Evolutionary conservation across 805 yeast species (phyloP), one percentile per base, ranked within the genome.

Genomic region (Saccharomycopsis oosterbeekiorum): DNA sequence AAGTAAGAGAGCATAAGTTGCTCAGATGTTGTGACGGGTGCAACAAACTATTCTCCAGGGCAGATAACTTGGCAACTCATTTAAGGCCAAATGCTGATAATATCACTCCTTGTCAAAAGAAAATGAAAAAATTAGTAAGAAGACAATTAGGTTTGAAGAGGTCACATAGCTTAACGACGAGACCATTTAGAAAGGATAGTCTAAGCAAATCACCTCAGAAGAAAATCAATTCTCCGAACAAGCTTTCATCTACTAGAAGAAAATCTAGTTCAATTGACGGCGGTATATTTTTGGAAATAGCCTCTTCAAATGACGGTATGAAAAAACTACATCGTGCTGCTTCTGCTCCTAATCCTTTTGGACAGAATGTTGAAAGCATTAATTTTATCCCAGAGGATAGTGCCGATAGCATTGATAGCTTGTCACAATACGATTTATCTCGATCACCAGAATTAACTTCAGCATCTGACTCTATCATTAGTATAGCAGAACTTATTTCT

Each of bases 11-110:
- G 11, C 65, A 63, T 26, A 63, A 60, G 29, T 62, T 59, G 17
- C 55, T 41, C 34, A 29, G 64, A 29, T 54, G 50, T 11, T 63
- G 65, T 29, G 51, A 58, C 5, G 39, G 51, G 19, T 63, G 65
- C 54, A 40, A 56, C 14, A 63, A 47, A 34, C 34, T 63, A 21
- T 63, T 63, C 51, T 61, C 64, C 39, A 60, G 65, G 57, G 58
- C 62, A 26, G 65, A 63, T 40, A 63, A 63, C 58, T 55, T 63
- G 41, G 59, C 60, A 47, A 63, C 65, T 9, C 65, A 63, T 54
- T 17, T 43, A 21, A 61, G 56, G 11, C 37, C 53, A 6, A 63
- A 56, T 37, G 64, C 40, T 43, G 62, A 60, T 15, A 57, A 58
- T 26, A 57, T 47, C 8, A 63, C 64, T 51, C 65, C 65, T 11